Conservation (phyloP, 1,284 basidiomycete genomes). For the Puccinia coronata region DNA sequence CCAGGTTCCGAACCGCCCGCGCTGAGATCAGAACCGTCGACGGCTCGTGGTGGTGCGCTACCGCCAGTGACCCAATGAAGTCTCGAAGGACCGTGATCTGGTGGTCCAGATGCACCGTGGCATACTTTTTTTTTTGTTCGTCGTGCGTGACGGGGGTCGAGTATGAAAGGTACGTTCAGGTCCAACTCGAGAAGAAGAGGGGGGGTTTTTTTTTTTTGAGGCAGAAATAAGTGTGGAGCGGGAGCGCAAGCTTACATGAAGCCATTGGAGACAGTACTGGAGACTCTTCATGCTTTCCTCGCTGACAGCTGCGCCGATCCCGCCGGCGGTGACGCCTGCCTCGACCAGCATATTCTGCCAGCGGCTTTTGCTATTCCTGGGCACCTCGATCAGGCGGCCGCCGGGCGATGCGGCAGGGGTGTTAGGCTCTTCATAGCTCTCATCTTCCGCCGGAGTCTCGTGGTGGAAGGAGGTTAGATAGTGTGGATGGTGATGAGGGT, state of each 20-base stretch:
- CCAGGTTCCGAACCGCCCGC: slow-evolving; percentile 69
- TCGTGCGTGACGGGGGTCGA: not conserved
- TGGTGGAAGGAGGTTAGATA: not conserved
- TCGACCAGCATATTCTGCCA: slow-evolving; percentile 83
- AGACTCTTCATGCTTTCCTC: slow-evolving; percentile 84
- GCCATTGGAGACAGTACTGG: slow-evolving; percentile 83
- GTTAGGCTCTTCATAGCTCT: slow-evolving; percentile 8
- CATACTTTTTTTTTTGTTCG: slow-evolving; percentile 65
- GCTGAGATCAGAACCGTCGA: slow-evolving; percentile 61
- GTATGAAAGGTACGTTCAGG: not conserved
- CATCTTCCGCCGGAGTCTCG: not conserved
- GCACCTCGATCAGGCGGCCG: slow-evolving; percentile 53
- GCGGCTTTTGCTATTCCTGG: slow-evolving; percentile 67
- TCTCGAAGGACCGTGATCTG: slow-evolving; percentile 80
- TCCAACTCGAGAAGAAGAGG: slow-evolving; percentile 29
- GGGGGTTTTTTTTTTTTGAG: slow-evolving; percentile 19
- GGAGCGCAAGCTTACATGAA: slow-evolving; percentile 67
- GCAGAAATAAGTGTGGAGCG: slow-evolving; percentile 17
- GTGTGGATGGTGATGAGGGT: not conserved
- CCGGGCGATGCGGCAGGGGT: slow-evolving; percentile 51
- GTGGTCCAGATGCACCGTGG: slow-evolving; percentile 80
- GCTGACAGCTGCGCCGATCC: slow-evolving; percentile 79
- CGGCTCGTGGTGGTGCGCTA: slow-evolving; percentile 58
- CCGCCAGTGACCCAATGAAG: slow-evolving; percentile 72
- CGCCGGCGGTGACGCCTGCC: slow-evolving; percentile 68